Percentiles rank a stretch among this genome's conserved stretches.
Conservation (phyloP, 2,329 filamentous ascomycete species). For the Mycocentrospora acerina region DNA sequence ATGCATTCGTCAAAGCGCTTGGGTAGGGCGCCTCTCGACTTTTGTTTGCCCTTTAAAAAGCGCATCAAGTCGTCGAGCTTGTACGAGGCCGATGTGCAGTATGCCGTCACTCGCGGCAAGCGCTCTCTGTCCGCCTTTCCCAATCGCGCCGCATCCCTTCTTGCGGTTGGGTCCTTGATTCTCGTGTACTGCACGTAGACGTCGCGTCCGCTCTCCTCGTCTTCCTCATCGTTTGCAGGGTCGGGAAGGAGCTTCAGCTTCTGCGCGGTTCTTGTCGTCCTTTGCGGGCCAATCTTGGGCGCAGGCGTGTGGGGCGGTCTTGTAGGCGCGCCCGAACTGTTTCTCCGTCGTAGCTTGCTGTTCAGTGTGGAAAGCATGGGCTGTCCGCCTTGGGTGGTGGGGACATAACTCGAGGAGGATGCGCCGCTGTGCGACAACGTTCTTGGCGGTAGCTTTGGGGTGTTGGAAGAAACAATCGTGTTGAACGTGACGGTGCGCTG, state of each 20-base stretch:
- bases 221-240: constrained; percentile 73
- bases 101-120: constrained; percentile 89
- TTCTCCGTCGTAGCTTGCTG: constrained; percentile 81
- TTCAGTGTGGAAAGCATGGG: constrained; percentile 72
- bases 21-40: constrained; percentile 75
- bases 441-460: constrained; percentile 41
- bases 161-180: constrained; percentile 93
- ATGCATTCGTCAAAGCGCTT: constrained; percentile 98
- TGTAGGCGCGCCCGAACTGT: constrained; percentile 71
- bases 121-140: constrained; percentile 90
- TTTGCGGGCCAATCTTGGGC: constrained; percentile 85
- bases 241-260: constrained; percentile 97
- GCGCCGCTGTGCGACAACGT: constrained; percentile 29
- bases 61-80: constrained; percentile 86
- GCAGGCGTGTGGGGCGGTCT: constrained; percentile 44
- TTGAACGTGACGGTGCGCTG: constrained; percentile 76
- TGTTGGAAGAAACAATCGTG: constrained; percentile 55
- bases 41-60: constrained; percentile 82
- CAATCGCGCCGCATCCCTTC: constrained; percentile 85
- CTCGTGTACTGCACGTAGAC: constrained; percentile 97
- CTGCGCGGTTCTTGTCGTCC: constrained; percentile 92
- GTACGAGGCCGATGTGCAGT: constrained; percentile 92
- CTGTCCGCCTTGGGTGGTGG: constrained; percentile 43
- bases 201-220: constrained; percentile 90
- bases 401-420: constrained; percentile 27